These are phyloP conservation scores for Corrigiola litoralis DNA, from an alignment of 179 eudicot genomes.

Conservation along the genomic window DNA sequence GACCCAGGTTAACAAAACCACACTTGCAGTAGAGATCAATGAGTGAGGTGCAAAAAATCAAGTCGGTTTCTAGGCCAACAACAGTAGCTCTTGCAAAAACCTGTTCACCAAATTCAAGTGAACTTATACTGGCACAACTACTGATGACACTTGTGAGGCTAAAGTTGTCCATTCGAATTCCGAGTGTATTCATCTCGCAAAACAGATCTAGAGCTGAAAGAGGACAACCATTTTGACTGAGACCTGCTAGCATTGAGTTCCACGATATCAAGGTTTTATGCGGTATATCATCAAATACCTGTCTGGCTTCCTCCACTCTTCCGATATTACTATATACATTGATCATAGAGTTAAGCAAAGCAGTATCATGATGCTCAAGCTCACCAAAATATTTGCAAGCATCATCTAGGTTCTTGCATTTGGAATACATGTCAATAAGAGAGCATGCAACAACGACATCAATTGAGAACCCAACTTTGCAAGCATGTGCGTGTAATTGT, in stretches of 20 bases:
- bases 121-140: constrained; percentile 67
- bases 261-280: constrained; percentile 74
- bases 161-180: constrained; percentile 50
- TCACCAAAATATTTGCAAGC: constrained; percentile 63
- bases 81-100: constrained; percentile 60
- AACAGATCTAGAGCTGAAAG: constrained; percentile 56
- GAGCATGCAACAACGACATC: constrained; percentile 60
- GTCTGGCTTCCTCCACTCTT: constrained; percentile 69
- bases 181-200: constrained; percentile 48
- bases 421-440: constrained; percentile 68
- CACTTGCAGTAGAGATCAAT: constrained; percentile 86
- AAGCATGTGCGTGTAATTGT: constrained; percentile 58
- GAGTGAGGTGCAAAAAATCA: constrained; percentile 63
- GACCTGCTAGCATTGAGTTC: constrained; percentile 81
- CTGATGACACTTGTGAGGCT: constrained; percentile 77
- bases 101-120: constrained; percentile 75
- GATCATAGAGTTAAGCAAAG: constrained; percentile 85
- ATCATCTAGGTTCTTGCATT: constrained; percentile 50
- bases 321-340: constrained; percentile 64
- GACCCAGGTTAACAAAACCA: constrained; percentile 57
- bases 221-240: constrained; percentile 74
- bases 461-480: constrained; percentile 47
- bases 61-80: constrained; percentile 61
- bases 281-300: constrained; percentile 50
- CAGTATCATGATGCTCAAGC: constrained; percentile 57